phyloP scores from a whole-genome alignment of 1,284 basidiomycete genomes.

The Tilletia horrida region DNA sequence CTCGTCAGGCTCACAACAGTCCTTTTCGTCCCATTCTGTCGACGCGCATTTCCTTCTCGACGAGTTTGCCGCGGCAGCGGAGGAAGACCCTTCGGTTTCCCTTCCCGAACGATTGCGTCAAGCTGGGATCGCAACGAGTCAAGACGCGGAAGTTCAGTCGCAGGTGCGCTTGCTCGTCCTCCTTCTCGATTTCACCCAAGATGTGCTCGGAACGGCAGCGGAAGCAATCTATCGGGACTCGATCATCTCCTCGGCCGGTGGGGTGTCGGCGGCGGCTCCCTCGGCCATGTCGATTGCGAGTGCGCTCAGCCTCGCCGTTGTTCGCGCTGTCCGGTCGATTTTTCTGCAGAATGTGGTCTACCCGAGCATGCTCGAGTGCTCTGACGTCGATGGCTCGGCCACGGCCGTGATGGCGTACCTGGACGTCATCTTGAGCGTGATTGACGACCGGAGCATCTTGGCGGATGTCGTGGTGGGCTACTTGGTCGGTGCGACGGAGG shows the following conservation, averaged over 20 bases:
- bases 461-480: conserved; percentile 41
- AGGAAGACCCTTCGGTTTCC: neutral
- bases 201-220: conserved; percentile 60
- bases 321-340: conserved; percentile 68
- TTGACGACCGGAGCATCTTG: conserved; percentile 39
- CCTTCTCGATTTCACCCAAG: conserved; percentile 85
- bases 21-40: neutral
- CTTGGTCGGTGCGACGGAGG: conserved; percentile 23
- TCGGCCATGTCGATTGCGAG: conserved; percentile 12
- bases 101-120: neutral
- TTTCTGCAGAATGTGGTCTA: conserved; percentile 91
- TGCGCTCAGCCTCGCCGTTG: conserved; percentile 22
- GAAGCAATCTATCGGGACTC: conserved; percentile 12
- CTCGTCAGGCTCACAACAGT: neutral
- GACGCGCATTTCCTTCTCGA: conserved; percentile 11
- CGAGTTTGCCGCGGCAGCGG: conserved; percentile 1
- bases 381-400: conserved; percentile 83
- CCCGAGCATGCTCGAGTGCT: conserved; percentile 88
- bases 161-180: conserved; percentile 84
- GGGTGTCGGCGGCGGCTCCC: neutral
- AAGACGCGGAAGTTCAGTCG: conserved; percentile 63
- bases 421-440: conserved; percentile 58
- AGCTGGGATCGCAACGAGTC: conserved; percentile 60
- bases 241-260: neutral
- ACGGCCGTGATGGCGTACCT: conserved; percentile 97